These are phyloP conservation scores for Exidia glandulosa DNA, from an alignment of 768 basidiomycete genomes.

Conservation along the genomic window DNA sequence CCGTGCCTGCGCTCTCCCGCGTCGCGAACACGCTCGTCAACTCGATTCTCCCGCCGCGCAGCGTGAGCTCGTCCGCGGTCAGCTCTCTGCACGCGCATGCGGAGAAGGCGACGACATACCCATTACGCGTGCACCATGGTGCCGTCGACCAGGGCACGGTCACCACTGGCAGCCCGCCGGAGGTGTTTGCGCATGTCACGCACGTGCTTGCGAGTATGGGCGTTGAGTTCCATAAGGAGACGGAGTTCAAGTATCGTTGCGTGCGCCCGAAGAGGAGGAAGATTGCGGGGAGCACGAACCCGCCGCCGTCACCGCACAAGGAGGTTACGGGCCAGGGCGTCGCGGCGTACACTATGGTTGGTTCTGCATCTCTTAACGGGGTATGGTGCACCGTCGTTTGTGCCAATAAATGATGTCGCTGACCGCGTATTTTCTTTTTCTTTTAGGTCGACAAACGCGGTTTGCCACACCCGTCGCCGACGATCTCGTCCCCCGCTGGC, in stretches of 20 bases:
- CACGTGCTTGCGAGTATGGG: conserved; percentile 81
- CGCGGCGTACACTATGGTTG: conserved; percentile 67
- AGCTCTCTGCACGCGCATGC: conserved; percentile 29
- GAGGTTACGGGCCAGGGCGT: conserved; percentile 27
- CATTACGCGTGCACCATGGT: conserved; percentile 75
- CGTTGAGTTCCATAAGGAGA: conserved; percentile 76
- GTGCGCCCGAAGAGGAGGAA: conserved; percentile 67
- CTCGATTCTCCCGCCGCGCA: conserved; percentile 33
- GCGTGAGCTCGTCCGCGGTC: conserved; percentile 32
- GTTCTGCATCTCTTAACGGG: conserved; percentile 77
- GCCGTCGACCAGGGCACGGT: conserved; percentile 85
- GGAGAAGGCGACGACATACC: conserved; percentile 17
- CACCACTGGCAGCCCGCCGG: conserved; percentile 71
- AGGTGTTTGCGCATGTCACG: conserved; percentile 79
- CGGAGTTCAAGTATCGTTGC: conserved; percentile 85
- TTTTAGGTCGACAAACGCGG: conserved; percentile 86
- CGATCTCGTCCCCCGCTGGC: conserved; percentile 54
- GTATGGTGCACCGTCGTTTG: conserved; percentile 33
- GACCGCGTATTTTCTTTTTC: no score
- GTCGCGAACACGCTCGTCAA: conserved; percentile 5
- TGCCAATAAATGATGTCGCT: conserved; percentile 7
- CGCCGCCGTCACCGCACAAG: background rate
- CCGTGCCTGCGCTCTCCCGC: background rate
- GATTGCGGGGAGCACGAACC: conserved; percentile 11
- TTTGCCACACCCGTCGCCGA: conserved; percentile 68